phyloP scores from a whole-genome alignment of 1,284 basidiomycete genomes.

The Singerocomus rubriflavus region DNA sequence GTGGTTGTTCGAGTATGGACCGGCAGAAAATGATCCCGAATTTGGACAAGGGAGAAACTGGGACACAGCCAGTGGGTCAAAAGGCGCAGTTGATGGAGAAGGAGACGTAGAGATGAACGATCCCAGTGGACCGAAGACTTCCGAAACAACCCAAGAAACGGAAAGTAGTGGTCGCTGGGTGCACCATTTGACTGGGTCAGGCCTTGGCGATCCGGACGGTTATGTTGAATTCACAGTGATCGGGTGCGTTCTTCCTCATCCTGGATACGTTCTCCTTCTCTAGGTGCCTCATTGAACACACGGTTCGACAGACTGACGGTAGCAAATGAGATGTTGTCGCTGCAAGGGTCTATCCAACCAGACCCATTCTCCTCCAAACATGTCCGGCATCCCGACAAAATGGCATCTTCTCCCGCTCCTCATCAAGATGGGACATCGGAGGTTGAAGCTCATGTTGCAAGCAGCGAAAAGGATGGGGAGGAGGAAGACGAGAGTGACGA shows the following conservation, averaged over 20 bases:
- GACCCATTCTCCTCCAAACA: slow-evolving; percentile 81
- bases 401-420: slow-evolving; percentile 2
- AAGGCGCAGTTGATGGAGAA: slow-evolving; percentile 19
- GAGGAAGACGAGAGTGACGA: slow-evolving; percentile 33
- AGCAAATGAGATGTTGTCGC: slow-evolving; percentile 92
- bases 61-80: slow-evolving; percentile 21
- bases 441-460: slow-evolving; percentile 30
- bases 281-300: slow-evolving; percentile 2
- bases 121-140: slow-evolving; percentile 29
- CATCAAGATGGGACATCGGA: slow-evolving; percentile 13
- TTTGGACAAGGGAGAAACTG: slow-evolving; percentile 44
- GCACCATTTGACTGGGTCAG: slow-evolving; percentile 65
- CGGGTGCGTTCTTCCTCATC: slow-evolving; percentile 52
- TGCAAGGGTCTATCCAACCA: slow-evolving; percentile 84
- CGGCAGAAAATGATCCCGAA: slow-evolving; percentile 74
- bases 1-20: slow-evolving; percentile 87
- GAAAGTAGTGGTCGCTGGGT: slow-evolving; percentile 78
- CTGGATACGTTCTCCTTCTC: not conserved
- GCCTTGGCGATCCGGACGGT: slow-evolving; percentile 71
- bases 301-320: slow-evolving; percentile 71
- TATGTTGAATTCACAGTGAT: slow-evolving; percentile 86
- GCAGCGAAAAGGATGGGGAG: slow-evolving; percentile 23
- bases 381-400: slow-evolving; percentile 31
- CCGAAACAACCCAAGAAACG: slow-evolving; percentile 27
- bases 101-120: slow-evolving; percentile 25